Evolutionary conservation across 345 rosid species (phyloP), one percentile per base, ranked within the genome.

Genomic region (Xanthoceras sorbifolium): DNA sequence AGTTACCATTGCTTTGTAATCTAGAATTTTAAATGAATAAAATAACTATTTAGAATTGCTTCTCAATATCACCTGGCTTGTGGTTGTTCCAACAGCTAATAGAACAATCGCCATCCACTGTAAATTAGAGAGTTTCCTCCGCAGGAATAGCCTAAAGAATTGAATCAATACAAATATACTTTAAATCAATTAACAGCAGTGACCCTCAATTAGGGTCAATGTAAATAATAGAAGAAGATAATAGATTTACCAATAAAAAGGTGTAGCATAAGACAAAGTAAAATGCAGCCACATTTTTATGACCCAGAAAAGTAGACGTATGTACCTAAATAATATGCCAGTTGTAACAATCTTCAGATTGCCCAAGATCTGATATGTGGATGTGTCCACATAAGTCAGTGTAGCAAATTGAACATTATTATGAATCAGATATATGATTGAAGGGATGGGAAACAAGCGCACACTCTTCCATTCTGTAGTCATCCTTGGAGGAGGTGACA

Each of bases 321-420:
- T 2, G 23, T 36, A 96, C 99, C 99, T 96, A 84, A 93, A 96
- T 18, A 96, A 81, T 67, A 96, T 82, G 48, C 89, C 98, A 46
- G 99, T 94, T 52, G 98, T 90, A 29, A 97, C 95, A 82, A 97
- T 92, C 97, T 97, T 97, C 79, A 97, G 80, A 86, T 97, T 97
- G 6, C 99, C 98, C 98, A 97, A 92, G 40, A 97, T 97, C 87
- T 97, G 98, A 82, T 97, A 91, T 1, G 97, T 97, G 52, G 99
- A 94, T 3, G 97, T 88, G 79, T 97, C 97, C 28, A 97, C 89
- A 79, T 92, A 97, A 29, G 89, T 94, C 77, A 94, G 80, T 1
- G 99, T 97, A 75, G 97, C 97, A 78, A 94, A 97, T 77, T 97
- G 99, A 28, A 94, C 98, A 75, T 94, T 94, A 83, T 96, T 96